Evolutionary conservation across 352 stramenopile species (phyloP), one percentile per base, ranked within the genome.

Genomic region (Pythium dissimile): DNA sequence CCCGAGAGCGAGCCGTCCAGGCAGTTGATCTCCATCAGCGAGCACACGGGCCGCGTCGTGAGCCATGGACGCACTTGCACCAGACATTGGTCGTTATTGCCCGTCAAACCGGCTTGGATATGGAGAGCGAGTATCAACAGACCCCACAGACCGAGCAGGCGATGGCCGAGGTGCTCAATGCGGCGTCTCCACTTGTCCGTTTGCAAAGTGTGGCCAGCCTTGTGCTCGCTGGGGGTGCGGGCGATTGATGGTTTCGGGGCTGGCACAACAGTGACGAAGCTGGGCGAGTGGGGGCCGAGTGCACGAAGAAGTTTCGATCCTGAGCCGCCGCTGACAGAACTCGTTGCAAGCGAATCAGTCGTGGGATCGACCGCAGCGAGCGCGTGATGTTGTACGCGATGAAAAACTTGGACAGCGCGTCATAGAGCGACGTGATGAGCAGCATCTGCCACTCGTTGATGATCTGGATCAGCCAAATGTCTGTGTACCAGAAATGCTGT

Each of bases 11-110:
- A 21, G 3, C 49, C 52, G 34, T 64, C 44, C 12, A 26, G 30
- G 50, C 66, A 70, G 26, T 55, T 68, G 28, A 71, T 66, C 37
- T 71, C 66, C 30, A 71, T 55, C 13, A 71, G 41, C 9, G 66
- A 70, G 44, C 66, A 73, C 28, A 49, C 55, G 1, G 66, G 48
- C 13, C 38, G 50, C 5, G 21, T 27, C 1, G 35, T 49, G 39
- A 71, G 60, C 67, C 67, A 74, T 18, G 67, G 67, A 1, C 45
- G 41, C 16, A 65, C 66, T 58, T 55, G 38, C 35, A 71, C 28
- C 5, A 66, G 38, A 16, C 67, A 74, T 13, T 44, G 42, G 34
- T 55, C 10, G 62, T 21, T 16, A 35, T 24, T 16, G 50, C 50
- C 3, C 57, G 18, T 1, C 12, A 50, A 52, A 1, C 35, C 20